phyloP scores from a whole-genome alignment of 257 asterid genomes.

The Nicotiana paniculata region DNA sequence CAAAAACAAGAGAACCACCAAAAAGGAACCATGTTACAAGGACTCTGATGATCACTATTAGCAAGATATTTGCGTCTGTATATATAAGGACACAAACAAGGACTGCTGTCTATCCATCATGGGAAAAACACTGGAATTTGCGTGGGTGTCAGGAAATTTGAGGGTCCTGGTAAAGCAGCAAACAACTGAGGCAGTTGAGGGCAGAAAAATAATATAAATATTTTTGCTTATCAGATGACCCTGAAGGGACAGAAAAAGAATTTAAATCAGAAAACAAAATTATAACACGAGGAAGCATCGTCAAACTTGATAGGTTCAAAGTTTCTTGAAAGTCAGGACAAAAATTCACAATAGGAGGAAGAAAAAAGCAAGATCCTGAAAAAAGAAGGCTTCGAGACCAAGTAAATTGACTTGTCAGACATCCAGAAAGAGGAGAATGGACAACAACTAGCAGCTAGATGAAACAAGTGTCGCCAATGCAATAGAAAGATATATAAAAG shows the following conservation, averaged over 20 bases:
- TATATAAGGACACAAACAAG: not conserved
- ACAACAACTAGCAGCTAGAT: not conserved
- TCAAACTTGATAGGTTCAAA: not conserved
- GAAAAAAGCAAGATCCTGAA: not conserved
- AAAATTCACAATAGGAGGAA: not conserved
- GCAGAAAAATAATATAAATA: not conserved
- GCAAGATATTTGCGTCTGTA: not conserved
- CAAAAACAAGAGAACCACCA: not conserved
- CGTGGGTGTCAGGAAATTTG: not conserved
- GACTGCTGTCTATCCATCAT: not conserved
- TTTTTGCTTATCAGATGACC: not conserved
- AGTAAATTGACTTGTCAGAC: not conserved
- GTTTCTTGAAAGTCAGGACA: constrained; percentile 3
- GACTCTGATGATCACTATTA: not conserved
- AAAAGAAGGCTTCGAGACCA: not conserved
- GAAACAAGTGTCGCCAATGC: not conserved
- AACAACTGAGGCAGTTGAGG: not conserved
- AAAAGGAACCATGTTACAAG: not conserved
- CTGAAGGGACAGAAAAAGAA: not conserved
- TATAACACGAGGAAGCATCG: not conserved
- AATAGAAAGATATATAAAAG: not conserved
- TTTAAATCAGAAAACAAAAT: not conserved
- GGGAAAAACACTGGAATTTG: not conserved
- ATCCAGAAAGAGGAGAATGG: not conserved
- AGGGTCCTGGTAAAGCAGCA: not conserved